Percentiles rank a stretch among this genome's conserved stretches.
Conservation (phyloP, 2,329 filamentous ascomycete species). For the Fusarium lyarnte region DNA sequence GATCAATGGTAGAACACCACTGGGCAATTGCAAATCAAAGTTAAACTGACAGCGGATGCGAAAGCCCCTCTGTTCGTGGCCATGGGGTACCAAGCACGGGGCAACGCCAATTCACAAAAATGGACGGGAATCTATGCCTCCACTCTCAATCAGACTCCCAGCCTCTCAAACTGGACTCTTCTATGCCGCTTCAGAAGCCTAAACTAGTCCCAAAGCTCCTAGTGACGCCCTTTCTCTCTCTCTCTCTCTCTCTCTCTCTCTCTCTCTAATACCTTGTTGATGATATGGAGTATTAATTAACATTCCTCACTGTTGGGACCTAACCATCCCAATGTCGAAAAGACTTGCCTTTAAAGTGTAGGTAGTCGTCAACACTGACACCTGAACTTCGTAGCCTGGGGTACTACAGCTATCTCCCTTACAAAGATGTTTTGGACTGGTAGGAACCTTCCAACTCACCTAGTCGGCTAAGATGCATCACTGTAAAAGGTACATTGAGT, state of each 20-base stretch:
- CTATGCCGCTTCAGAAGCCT: not conserved
- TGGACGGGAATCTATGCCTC: not conserved
- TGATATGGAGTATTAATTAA: not conserved
- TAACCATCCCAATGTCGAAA: not conserved
- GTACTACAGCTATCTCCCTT: not conserved
- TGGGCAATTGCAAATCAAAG: not conserved
- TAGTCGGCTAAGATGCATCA: not conserved
- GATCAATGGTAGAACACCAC: not conserved
- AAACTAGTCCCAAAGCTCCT: not conserved
- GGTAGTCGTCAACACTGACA: not conserved
- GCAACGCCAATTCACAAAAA: not conserved
- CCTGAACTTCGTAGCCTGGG: not conserved
- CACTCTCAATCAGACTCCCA: not conserved
- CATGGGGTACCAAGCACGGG: slow-evolving; percentile 18
- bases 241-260: not conserved
- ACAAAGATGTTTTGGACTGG: not conserved
- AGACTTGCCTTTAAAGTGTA: not conserved
- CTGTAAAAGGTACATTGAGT: not conserved
- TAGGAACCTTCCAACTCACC: not conserved
- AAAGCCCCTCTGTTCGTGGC: slow-evolving; percentile 5
- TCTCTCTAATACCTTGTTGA: not conserved
- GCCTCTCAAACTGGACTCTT: not conserved
- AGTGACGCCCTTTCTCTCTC: not conserved
- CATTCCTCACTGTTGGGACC: not conserved
- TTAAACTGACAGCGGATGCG: slow-evolving; percentile 1